These are phyloP conservation scores for Quercus gilva DNA, from an alignment of 306 rosid genomes.

Conservation along the genomic window DNA sequence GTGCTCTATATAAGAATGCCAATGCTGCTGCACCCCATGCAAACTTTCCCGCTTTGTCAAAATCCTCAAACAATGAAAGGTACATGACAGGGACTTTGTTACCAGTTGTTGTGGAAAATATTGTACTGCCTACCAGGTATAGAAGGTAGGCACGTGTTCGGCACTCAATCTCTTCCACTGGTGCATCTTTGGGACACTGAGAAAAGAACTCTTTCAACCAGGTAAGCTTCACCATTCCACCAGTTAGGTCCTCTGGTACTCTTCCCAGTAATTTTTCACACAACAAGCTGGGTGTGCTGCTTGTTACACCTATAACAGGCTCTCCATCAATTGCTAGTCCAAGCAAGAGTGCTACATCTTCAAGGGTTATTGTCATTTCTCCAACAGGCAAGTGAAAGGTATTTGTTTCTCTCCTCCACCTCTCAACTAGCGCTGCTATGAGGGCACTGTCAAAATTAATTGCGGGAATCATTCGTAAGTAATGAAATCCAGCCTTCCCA, in stretches of 20 bases:
- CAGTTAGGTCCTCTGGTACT: slow-evolving; percentile 80
- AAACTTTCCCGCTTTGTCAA: slow-evolving; percentile 66
- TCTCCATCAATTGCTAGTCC: slow-evolving; percentile 82
- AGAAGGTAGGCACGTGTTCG: slow-evolving; percentile 85
- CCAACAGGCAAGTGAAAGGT: slow-evolving; percentile 84
- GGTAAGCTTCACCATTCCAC: slow-evolving; percentile 92
- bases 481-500: slow-evolving; percentile 81
- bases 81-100: slow-evolving; percentile 87
- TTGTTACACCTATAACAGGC: slow-evolving; percentile 73
- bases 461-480: slow-evolving; percentile 73
- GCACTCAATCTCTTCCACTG: slow-evolving; percentile 48
- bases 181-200: slow-evolving; percentile 74
- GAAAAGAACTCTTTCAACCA: slow-evolving; percentile 90
- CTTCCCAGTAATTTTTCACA: slow-evolving; percentile 81
- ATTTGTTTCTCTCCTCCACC: slow-evolving; percentile 98
- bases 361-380: slow-evolving; percentile 88
- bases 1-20: slow-evolving; percentile 89
- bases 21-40: slow-evolving; percentile 97
- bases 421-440: slow-evolving; percentile 87
- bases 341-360: slow-evolving; percentile 82
- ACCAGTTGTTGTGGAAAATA: slow-evolving; percentile 90
- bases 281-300: slow-evolving; percentile 52
- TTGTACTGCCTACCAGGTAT: slow-evolving; percentile 82
- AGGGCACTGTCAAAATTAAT: slow-evolving; percentile 86
- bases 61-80: slow-evolving; percentile 74